These are phyloP conservation scores for Stagonosporopsis vannaccii DNA, from an alignment of 2,329 filamentous ascomycete species.

Conservation along the genomic window DNA sequence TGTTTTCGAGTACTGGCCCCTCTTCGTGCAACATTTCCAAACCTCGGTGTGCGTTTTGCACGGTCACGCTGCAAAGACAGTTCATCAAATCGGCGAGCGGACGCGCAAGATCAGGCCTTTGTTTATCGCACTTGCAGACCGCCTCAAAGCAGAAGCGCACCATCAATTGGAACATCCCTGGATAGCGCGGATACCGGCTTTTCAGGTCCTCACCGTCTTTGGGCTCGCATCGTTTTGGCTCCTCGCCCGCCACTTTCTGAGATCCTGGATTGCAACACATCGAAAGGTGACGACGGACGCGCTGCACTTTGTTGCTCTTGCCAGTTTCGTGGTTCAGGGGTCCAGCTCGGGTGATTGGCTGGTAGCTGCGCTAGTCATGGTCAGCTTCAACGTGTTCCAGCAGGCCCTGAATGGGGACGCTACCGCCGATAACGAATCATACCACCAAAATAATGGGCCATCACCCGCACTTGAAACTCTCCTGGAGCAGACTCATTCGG, in stretches of 20 bases:
- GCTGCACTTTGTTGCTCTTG: conserved; percentile 33
- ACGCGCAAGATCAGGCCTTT: conserved; percentile 13
- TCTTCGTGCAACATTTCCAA: conserved; percentile 25
- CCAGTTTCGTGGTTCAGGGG: conserved; percentile 31
- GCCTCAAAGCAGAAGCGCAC: conserved; percentile 16
- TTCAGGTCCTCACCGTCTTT: conserved; percentile 28
- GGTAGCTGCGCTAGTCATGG: conserved; percentile 41
- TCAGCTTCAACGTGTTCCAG: conserved; percentile 42
- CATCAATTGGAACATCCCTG: conserved; percentile 21
- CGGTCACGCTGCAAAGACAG: conserved; percentile 18
- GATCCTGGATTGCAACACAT: conserved; percentile 33
- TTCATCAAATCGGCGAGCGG: conserved; percentile 11
- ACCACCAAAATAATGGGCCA: conserved; percentile 16
- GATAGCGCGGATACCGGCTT: conserved; percentile 26
- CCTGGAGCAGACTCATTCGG: conserved; percentile 27
- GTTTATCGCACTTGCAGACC: conserved; percentile 19
- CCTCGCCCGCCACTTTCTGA: conserved; percentile 21
- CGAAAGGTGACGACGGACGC: conserved; percentile 28
- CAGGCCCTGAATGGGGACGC: conserved; percentile 24
- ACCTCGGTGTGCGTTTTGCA: conserved; percentile 19
- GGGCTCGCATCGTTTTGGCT: conserved; percentile 29
- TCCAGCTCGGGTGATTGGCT: conserved; percentile 32
- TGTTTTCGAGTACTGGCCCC: conserved; percentile 17
- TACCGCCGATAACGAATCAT: conserved; percentile 25
- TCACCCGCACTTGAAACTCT: conserved; percentile 39